A percentile compares a stretch with the other conserved stretches of the same genome.
Evolutionary conservation across 495 filamentous ascomycete genomes (phyloP).

Genomic region (Immersiella caudata): DNA sequence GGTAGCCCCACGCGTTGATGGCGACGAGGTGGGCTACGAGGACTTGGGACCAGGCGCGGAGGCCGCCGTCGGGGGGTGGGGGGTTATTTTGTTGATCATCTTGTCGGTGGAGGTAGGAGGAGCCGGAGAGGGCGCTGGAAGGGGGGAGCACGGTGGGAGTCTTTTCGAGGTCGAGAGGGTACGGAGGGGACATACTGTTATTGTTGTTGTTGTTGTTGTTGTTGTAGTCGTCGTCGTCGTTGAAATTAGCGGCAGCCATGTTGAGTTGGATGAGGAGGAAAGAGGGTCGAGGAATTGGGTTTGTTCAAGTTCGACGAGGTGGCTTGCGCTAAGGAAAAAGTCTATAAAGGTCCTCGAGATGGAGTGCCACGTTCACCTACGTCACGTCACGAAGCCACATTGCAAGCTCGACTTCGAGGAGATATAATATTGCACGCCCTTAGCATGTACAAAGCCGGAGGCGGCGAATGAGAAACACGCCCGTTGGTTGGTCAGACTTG

Average conservation of each 20-base stretch:
- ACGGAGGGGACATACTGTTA: too few relatives aligned
- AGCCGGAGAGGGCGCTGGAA: background rate
- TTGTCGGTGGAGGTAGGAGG: background rate
- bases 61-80: constrained; percentile 59
- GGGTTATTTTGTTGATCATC: constrained; percentile 27
- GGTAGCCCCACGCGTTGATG: constrained; percentile 54
- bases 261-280: too few relatives aligned
- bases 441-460: background rate
- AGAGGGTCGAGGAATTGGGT: too few relatives aligned
- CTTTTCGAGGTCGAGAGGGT: background rate
- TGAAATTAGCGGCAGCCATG: too few relatives aligned
- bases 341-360: too few relatives aligned
- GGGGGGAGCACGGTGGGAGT: background rate
- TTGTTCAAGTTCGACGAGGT: too few relatives aligned
- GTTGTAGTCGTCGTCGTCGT: too few relatives aligned
- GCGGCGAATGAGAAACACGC: background rate
- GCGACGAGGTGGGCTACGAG: constrained; percentile 48
- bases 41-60: constrained; percentile 52
- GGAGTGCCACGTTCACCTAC: background rate
- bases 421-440: background rate
- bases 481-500: background rate
- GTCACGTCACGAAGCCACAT: background rate
- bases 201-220: too few relatives aligned
- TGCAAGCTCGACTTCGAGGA: background rate
- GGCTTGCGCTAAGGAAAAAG: too few relatives aligned